Base-by-base conservation (phyloP, 805 yeast genomes). In the Wickerhamiella azymoides region DNA sequence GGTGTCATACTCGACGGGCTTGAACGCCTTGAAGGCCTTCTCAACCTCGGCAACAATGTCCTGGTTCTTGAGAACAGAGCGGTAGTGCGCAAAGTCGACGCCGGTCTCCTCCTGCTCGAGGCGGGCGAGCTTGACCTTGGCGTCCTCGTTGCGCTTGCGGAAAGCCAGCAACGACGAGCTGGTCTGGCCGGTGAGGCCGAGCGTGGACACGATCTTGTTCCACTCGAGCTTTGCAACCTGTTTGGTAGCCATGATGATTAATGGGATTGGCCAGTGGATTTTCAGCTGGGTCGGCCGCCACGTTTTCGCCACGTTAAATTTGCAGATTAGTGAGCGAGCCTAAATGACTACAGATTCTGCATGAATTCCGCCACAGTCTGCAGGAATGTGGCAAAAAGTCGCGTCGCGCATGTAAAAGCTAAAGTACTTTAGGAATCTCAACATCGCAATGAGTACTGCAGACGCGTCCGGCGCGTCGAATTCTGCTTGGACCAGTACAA, bases 81-180 rank as follows among this genome's bases (percentile, higher is more conserved):
- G 81, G 79, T 88, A 92, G 67, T 77, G 72, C 44, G 71, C 67
- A 55, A 88, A 89, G 68, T 89, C 95, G 53, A 92, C 85, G 35
- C 69, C 70, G 48, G 84, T 72, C 52, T 86, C 68, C 69, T 84
- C 89, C 54, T 73, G 69, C 62, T 77, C 71, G 57, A 89, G 73
- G 53, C 78, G 80, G 57, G 73, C 69, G 58, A 84, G 70, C 59
- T 74, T 75, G 71, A 84, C 80, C 73, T 86, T 82, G 57, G 97
- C 97, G 66, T 92, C 97, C 62, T 92, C 98, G 68, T 86, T 81
- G 77, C 98, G 84, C 84, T 92, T 89, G 71, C 88, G 88, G 81
- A 92, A 92, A 26, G 94, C 76, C 45, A 92, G 77, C 65, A 92
- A 72, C 38, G 94, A 77, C 45, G 83, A 62, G 50, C 95, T 94